A percentile compares a stretch with the other conserved stretches of the same genome.
Conservation (phyloP, 345 rosid genomes). For the Xanthoceras sorbifolium region DNA sequence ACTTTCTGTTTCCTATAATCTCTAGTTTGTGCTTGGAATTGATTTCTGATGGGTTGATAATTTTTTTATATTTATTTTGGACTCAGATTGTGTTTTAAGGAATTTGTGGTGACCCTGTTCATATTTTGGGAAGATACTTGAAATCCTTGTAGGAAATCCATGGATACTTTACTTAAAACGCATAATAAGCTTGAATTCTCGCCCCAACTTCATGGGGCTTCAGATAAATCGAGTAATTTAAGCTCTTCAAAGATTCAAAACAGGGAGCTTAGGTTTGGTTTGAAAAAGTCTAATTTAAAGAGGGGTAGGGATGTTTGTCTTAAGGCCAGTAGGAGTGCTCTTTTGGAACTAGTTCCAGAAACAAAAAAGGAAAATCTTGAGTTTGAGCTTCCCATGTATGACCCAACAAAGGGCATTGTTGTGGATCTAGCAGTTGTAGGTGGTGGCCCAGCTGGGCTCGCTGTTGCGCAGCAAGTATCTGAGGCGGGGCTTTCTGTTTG, state of each 20-base stretch:
- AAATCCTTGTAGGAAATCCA: slow-evolving; percentile 23
- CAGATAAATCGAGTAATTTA: slow-evolving; percentile 44
- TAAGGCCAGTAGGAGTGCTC: slow-evolving; percentile 57
- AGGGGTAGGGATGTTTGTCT: slow-evolving; percentile 34
- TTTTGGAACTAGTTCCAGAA: slow-evolving; percentile 89
- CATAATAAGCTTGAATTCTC: slow-evolving; percentile 68
- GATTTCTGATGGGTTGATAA: neutral
- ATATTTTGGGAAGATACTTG: neutral
- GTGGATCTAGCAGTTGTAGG: slow-evolving; percentile 96
- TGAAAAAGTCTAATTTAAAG: slow-evolving; percentile 39
- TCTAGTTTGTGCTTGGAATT: neutral
- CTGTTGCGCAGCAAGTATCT: slow-evolving; percentile 93
- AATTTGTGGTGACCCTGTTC: neutral
- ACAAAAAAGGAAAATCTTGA: slow-evolving; percentile 87
- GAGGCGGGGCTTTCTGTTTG: slow-evolving; percentile 93
- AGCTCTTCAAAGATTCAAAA: slow-evolving; percentile 42
- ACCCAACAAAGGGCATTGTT: slow-evolving; percentile 54
- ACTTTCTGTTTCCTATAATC: neutral
- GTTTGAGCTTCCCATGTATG: slow-evolving; percentile 79
- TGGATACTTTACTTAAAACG: slow-evolving; percentile 82
- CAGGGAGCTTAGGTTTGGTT: slow-evolving; percentile 47
- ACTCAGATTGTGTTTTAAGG: neutral
- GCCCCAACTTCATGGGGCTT: slow-evolving; percentile 59
- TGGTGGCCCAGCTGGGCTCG: slow-evolving; percentile 98
- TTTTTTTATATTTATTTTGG: neutral